A percentile compares a stretch with the other conserved stretches of the same genome.
phyloP scores from a whole-genome alignment of 768 basidiomycete species.

The Podaxis mareebaensis region DNA sequence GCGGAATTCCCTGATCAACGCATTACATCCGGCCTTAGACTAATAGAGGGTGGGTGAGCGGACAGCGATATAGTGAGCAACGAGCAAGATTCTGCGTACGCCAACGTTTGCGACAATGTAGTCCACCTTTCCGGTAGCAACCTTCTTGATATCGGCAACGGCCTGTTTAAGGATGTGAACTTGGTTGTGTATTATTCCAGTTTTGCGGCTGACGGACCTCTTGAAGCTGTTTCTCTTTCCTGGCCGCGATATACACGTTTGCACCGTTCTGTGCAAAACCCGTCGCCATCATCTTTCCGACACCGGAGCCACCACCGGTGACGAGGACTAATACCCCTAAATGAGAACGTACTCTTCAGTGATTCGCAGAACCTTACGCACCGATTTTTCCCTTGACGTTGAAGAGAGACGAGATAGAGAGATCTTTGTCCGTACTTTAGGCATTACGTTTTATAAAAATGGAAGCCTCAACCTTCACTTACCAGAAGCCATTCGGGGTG shows the following conservation, averaged over 20 bases:
- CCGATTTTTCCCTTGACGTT: constrained; percentile 21
- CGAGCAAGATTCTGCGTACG: constrained; percentile 42
- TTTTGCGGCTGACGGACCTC: constrained; percentile 45
- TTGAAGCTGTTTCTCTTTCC: constrained; percentile 78
- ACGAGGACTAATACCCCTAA: constrained; percentile 57
- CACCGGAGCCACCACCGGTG: constrained; percentile 82
- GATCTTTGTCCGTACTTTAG: constrained; percentile 10
- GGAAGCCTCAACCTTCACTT: not conserved
- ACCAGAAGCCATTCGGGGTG: constrained; percentile 5
- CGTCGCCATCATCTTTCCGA: constrained; percentile 83
- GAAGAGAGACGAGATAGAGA: constrained; percentile 19
- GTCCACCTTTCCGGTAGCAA: constrained; percentile 59
- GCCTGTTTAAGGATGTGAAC: constrained; percentile 33
- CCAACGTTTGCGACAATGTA: constrained; percentile 76
- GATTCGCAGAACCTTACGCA: not conserved
- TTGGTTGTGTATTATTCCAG: not conserved
- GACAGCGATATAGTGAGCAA: not conserved
- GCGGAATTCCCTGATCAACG: constrained; percentile 66
- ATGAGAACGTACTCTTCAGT: not conserved
- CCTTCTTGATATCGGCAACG: constrained; percentile 58
- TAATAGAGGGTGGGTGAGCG: constrained; percentile 24
- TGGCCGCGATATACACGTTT: constrained; percentile 86
- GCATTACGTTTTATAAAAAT: not conserved
- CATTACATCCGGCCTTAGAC: constrained; percentile 80
- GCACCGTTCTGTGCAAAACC: constrained; percentile 85